Percentiles rank a stretch among this genome's conserved stretches.
These are phyloP conservation scores for Alternaria novae-zelandiae DNA, from an alignment of 2,329 filamentous ascomycete genomes.

Conservation along the genomic window DNA sequence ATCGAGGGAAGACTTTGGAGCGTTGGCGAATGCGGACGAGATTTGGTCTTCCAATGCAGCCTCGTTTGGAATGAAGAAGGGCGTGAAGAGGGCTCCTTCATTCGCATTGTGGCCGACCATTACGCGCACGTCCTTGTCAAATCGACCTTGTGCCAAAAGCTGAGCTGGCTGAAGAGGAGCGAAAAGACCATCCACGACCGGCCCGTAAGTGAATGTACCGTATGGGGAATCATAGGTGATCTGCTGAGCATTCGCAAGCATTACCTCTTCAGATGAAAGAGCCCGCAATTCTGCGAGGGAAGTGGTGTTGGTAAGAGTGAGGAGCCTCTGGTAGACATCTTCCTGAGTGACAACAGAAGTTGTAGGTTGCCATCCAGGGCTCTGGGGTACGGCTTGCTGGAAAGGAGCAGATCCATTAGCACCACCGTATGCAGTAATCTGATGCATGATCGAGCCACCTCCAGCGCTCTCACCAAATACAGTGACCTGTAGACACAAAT, in stretches of 20 bases:
- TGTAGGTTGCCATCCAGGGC: conserved; percentile 48
- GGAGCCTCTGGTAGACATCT: conserved; percentile 35
- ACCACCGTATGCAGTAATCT: conserved; percentile 51
- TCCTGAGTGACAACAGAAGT: conserved; percentile 38
- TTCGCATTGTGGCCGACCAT: conserved; percentile 53
- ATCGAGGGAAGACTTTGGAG: conserved; percentile 42
- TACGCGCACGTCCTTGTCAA: conserved; percentile 43
- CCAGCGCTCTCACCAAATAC: conserved; percentile 49
- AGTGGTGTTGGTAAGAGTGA: conserved; percentile 42
- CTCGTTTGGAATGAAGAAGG: conserved; percentile 45
- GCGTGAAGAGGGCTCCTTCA: conserved; percentile 55
- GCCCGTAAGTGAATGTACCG: conserved; percentile 42
- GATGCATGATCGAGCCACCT: conserved; percentile 49
- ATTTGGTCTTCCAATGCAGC: conserved; percentile 37
- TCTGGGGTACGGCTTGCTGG: conserved; percentile 48
- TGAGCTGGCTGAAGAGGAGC: conserved; percentile 40
- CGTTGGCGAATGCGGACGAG: conserved; percentile 32
- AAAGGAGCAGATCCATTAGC: conserved; percentile 48
- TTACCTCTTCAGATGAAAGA: conserved; percentile 39
- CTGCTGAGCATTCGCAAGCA: conserved; percentile 44
- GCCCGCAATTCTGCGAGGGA: conserved; percentile 43
- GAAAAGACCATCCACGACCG: conserved; percentile 44
- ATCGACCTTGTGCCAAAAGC: conserved; percentile 47
- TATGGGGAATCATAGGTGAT: conserved; percentile 42
- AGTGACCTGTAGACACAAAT: conserved; percentile 21